Evolutionary conservation across 495 filamentous ascomycete species (phyloP).

Genomic region (Barbatosphaeria neglecta): DNA sequence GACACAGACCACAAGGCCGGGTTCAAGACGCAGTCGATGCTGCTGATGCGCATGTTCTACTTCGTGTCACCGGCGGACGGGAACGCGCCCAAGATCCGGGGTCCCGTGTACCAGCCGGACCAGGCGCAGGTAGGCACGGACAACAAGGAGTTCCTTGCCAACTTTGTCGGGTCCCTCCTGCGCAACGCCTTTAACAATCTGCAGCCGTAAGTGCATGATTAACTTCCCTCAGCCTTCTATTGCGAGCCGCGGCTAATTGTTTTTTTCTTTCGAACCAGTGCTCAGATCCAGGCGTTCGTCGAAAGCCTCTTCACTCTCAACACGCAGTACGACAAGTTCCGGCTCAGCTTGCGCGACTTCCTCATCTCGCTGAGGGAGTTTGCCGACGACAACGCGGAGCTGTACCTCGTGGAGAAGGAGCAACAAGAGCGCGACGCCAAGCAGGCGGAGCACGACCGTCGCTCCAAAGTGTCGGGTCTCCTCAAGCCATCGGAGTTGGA

Average conservation of each 20-base stretch:
- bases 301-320: conserved; percentile 74
- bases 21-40: conserved; percentile 91
- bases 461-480: conserved; percentile 84
- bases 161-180: conserved; percentile 76
- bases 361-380: conserved; percentile 95
- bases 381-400: conserved; percentile 78
- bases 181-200: conserved; percentile 89
- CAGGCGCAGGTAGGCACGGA: conserved; percentile 70
- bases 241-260: conserved; percentile 30
- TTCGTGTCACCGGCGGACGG: conserved; percentile 58
- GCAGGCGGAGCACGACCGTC: conserved; percentile 70
- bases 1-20: conserved; percentile 98
- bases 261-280: conserved; percentile 32
- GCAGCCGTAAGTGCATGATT: conserved; percentile 58
- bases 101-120: conserved; percentile 73
- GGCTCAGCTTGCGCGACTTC: conserved; percentile 90
- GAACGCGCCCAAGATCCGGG: conserved; percentile 68
- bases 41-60: conserved; percentile 92
- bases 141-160: conserved; percentile 81
- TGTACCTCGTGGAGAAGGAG: conserved; percentile 93
- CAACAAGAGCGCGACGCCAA: conserved; percentile 66
- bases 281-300: conserved; percentile 81
- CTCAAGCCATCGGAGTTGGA: conserved; percentile 82
- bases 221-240: background rate
- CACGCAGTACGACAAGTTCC: conserved; percentile 76